These are phyloP conservation scores for Elongisporangium prolatum DNA, from an alignment of 352 stramenopile species.

Conservation along the genomic window DNA sequence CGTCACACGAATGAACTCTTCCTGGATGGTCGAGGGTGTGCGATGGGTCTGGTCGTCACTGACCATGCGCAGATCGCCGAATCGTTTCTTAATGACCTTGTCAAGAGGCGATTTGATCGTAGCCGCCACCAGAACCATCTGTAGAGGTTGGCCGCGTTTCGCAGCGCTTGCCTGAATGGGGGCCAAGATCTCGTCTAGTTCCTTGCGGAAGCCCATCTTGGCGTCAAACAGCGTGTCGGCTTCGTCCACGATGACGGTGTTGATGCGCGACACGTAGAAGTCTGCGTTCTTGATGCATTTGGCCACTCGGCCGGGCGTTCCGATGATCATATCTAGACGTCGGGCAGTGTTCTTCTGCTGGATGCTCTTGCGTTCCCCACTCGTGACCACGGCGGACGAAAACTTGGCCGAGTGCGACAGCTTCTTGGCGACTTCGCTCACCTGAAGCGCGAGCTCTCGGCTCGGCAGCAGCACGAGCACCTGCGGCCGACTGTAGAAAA, in stretches of 20 bases:
- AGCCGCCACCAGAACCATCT: constrained; percentile 69
- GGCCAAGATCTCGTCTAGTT: constrained; percentile 65
- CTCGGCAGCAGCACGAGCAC: constrained; percentile 59
- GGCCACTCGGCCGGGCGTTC: constrained; percentile 64
- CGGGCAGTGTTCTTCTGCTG: constrained; percentile 43
- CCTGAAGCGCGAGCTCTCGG: constrained; percentile 63
- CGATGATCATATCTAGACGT: constrained; percentile 66
- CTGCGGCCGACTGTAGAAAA: constrained; percentile 31
- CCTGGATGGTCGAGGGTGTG: constrained; percentile 46
- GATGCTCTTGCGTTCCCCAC: constrained; percentile 64
- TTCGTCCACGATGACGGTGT: constrained; percentile 71
- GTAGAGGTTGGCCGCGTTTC: constrained; percentile 48
- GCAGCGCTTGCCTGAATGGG: constrained; percentile 60
- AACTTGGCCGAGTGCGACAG: constrained; percentile 71
- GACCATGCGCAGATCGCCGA: constrained; percentile 54
- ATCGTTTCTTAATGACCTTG: constrained; percentile 66
- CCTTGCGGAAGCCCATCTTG: constrained; percentile 77
- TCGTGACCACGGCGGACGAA: constrained; percentile 53
- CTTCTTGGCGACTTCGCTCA: constrained; percentile 59
- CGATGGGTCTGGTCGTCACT: constrained; percentile 68
- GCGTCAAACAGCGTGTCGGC: constrained; percentile 77
- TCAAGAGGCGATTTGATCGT: constrained; percentile 69
- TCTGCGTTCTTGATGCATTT: constrained; percentile 69
- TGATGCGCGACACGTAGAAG: constrained; percentile 72
- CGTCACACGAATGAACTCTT: constrained; percentile 64